Percentiles rank a stretch among this genome's conserved stretches.
Evolutionary conservation across 257 asterid genomes (phyloP).

Genomic region (Handroanthus guayacan): DNA sequence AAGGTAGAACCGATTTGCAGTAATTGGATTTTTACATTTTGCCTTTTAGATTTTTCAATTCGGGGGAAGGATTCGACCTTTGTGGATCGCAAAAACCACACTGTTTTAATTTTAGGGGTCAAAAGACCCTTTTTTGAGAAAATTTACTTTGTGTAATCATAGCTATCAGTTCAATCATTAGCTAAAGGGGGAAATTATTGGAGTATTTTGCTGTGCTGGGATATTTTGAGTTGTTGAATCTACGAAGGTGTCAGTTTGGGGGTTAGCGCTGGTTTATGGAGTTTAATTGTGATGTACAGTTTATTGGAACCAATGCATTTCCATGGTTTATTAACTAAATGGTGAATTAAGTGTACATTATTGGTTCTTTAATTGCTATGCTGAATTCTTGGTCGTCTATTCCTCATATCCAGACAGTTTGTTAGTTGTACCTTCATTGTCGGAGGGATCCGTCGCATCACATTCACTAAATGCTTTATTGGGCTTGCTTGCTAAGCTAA

Average conservation of each 20-base stretch:
- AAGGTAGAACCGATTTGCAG: conserved; percentile 50
- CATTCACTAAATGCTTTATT: neutral
- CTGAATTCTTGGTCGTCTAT: conserved; percentile 1
- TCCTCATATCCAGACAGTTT: neutral
- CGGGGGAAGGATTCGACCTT: conserved; percentile 14
- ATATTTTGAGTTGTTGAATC: neutral
- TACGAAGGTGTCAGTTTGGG: neutral
- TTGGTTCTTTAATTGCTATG: conserved; percentile 3
- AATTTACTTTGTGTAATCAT: neutral
- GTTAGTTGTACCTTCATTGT: neutral
- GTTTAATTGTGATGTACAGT: conserved; percentile 18
- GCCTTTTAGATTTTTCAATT: neutral
- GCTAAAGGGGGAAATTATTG: conserved; percentile 16
- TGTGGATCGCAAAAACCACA: neutral
- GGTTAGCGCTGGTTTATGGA: conserved; percentile 12
- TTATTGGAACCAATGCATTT: neutral
- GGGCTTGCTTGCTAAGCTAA: neutral
- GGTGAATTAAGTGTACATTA: neutral
- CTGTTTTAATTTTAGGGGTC: neutral
- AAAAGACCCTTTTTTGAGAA: neutral
- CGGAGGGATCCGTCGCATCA: neutral
- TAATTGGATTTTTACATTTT: neutral
- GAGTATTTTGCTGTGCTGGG: neutral
- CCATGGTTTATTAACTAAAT: neutral
- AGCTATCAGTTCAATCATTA: no score